Evolutionary conservation across 148 eudicot species (phyloP), one percentile per base, ranked within the genome.

Genomic region (Rhododendron simsii): DNA sequence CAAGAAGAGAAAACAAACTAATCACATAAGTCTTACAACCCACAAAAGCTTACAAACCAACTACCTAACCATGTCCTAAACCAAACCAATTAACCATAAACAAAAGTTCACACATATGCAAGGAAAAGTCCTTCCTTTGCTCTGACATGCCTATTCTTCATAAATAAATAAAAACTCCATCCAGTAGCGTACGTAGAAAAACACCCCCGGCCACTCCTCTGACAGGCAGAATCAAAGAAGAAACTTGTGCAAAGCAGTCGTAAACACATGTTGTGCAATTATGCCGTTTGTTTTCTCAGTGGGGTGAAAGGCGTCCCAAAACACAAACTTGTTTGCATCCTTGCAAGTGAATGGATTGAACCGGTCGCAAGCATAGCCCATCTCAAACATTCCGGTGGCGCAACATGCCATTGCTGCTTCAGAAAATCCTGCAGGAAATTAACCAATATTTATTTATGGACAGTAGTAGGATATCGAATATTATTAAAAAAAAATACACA

Each of bases 221-320:
- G 4, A 23, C 71, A 65, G 10, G 5, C 50, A 47, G 39, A 69
- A 11, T 69, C 16, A 69, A 71, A 13, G 35, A 28, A 71, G 35
- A 28, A 71, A 14, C 41, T 71, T 71, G 41, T 71, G 1, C 20
- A 95, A 74, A 20, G 86, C 82, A 65, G 51, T 91, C 30, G 88
- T 88, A 74, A 93, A 20, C 28, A 95, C 8, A 88, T 93, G 84
- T 39, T 93, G 85, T 1, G 94, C 84, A 48, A 92, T 26, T 35
- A 96, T 85, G 1, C 47, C 75, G 85, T 87, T 93, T 0, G 99
- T 90, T 69, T 90, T 92, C 86, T 80, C 82, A 0, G 82, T 50
- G 5, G 59, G 59, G 30, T 80, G 82, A 50, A 28, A 78, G 61
- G 81, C 47, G 4, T 78, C 81, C 81, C 81, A 78, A 39, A 75